Evolutionary conservation across 2,329 filamentous ascomycete genomes (phyloP), one percentile per base, ranked within the genome.

Genomic region (Trichoderma sp.): DNA sequence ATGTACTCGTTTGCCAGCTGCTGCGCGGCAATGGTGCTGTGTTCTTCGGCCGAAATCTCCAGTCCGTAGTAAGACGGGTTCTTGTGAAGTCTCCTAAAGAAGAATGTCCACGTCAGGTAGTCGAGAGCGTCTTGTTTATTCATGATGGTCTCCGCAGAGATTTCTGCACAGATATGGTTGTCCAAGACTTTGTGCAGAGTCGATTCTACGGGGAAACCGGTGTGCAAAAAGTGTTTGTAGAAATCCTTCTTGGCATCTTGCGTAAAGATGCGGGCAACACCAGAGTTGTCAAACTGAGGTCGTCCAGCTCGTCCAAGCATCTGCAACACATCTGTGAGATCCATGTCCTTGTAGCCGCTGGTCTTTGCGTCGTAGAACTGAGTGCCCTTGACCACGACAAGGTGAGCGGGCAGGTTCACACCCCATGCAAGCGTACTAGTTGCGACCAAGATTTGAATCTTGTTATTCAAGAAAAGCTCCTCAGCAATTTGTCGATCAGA

Each of bases 61-160:
- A 99, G 88, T 0, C 96, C 96, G 73, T 99, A 99, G 81, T 97
- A 99, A 0, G 94, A 97, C 1, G 95, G 95, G 74, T 99, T 99
- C 84, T 99, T 99, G 83, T 99, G 95, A 45, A 99, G 82, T 12
- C 95, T 87, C 3, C 96, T 89, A 86, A 99, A 99, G 86, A 99
- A 99, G 83, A 99, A 99, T 1, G 96, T 99, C 95, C 96, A 99
- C 0, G 95, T 99, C 64, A 99, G 82, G 76, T 99, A 99, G 79
- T 99, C 96, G 4, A 99, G 86, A 1, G 95, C 95, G 80, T 99
- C 95, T 79, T 99, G 95, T 79, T 97, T 97, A 9, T 93, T 97
- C 35, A 90, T 84, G 60, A 99, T 92, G 0, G 95, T 99, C 72
- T 92, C 94, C 1, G 95, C 93, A 0, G 94, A 97, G 6, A 98